Evolutionary conservation across 257 asterid species (phyloP), one percentile per base, ranked within the genome.

Genomic region (Ballota nigra): DNA sequence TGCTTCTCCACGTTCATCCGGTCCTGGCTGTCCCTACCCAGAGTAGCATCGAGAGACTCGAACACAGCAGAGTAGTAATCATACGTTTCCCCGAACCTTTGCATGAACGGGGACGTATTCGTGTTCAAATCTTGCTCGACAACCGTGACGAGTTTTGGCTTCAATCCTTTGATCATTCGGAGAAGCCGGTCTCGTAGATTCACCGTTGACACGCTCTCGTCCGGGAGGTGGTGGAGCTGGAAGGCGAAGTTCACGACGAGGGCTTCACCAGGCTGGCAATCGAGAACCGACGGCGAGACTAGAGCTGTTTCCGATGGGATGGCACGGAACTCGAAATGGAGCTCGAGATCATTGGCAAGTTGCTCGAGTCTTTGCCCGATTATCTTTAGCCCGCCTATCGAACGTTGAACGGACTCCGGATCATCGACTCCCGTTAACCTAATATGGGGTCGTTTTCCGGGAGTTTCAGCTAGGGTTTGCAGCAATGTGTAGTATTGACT

Each of bases 161-260:
- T 81, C 66, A 94, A 72, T 72, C 96, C 78, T 65, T 91, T 94
- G 33, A 94, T 89, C 98, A 91, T 94, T 31, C 92, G 86, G 20
- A 94, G 95, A 60, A 94, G 97, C 73, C 77, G 96, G 78, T 91
- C 98, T 2, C 97, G 83, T 8, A 86, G 73, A 63, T 91, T 94
- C 8, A 85, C 82, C 0, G 89, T 89, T 4, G 96, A 91, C 1
- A 91, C 98, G 24, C 97, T 93, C 84, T 93, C 98, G 56, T 93
- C 96, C 0, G 96, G 98, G 83, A 91, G 78, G 87, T 93, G 98
- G 79, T 93, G 98, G 70, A 93, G 97, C 96, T 87, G 98, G 83
- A 93, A 93, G 0, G 98, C 96, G 3, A 91, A 94, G 77, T 94
- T 94, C 67, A 91, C 92, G 0, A 94, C 31, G 3, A 89, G 63